Evolutionary conservation across 2,329 filamentous ascomycete genomes (phyloP), one percentile per base, ranked within the genome.

Genomic region (Blastomyces emzantsi): DNA sequence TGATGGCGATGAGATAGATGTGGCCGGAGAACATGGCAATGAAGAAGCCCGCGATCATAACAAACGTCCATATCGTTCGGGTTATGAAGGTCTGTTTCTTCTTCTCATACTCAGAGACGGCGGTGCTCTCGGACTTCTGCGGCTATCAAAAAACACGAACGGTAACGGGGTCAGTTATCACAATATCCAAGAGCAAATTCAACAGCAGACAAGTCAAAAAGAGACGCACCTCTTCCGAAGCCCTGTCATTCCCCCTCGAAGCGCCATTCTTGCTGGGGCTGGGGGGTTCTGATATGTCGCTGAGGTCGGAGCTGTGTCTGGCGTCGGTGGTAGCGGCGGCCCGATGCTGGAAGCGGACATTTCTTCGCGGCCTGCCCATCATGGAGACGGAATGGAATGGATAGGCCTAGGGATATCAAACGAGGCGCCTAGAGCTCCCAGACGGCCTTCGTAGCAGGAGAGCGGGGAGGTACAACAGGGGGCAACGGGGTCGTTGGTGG

Each of bases 61-160:
- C 88, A 68, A 99, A 88, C 3, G 91, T 97, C 94, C 94, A 99
- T 82, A 97, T 91, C 62, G 93, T 93, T 72, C 94, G 88, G 49
- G 92, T 96, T 73, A 97, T 90, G 81, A 99, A 97, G 76, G 94
- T 96, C 76, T 92, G 89, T 81, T 96, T 97, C 79, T 99, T 99
- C 85, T 97, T 97, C 75, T 97, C 92, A 76, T 95, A 97, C 66
- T 97, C 94, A 69, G 85, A 84, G 64, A 79, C 30, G 30, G 19
- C 57, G 49, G 51, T 22, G 13, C 25, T 57, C 19, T 57, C 49
- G 63, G 62, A 36, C 51, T 60, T 54, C 56, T 62, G 43, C 57
- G 25, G 60, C 58, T 19, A 13, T 52, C 30, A 28, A 30, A 47
- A 28, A 25, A 63, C 36, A 41, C 17, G 11, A 15, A 39, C 33